Percentiles rank a stretch among this genome's conserved stretches.
phyloP scores from a whole-genome alignment of 345 rosid species.

The Lumnitzera racemosa region DNA sequence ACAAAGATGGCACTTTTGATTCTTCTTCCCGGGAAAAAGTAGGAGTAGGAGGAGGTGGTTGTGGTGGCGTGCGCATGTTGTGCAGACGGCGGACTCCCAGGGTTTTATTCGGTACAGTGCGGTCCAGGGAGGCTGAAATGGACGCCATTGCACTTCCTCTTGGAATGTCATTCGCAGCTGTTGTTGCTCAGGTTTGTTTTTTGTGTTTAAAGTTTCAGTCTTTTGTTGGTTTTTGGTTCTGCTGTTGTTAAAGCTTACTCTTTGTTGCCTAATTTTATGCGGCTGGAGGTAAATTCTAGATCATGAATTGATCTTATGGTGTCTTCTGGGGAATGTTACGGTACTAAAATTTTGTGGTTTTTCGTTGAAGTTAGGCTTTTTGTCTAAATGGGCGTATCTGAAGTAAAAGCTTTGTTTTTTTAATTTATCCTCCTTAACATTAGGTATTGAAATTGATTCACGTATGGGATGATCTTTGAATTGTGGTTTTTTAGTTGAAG shows the following conservation, averaged over 20 bases:
- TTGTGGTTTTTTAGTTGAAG: no score
- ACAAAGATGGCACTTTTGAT: conserved; percentile 10
- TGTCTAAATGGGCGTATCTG: no score
- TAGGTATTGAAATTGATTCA: no score
- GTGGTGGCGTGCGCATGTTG: conserved; percentile 10
- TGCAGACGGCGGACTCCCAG: conserved; percentile 29
- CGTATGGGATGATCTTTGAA: no score
- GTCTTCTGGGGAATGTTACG: no score
- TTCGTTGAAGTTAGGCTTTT: no score
- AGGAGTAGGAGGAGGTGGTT: neutral
- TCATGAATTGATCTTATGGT: neutral
- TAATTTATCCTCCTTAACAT: no score
- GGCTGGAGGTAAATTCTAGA: neutral
- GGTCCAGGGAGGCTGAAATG: conserved; percentile 27
- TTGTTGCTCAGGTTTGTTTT: conserved; percentile 65
- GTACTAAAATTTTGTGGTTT: no score
- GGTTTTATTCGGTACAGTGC: conserved; percentile 28
- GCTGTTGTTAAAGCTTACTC: neutral
- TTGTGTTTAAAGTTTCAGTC: neutral
- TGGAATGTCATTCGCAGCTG: conserved; percentile 91
- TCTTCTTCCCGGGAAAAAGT: conserved; percentile 17
- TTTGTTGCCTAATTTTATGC: neutral
- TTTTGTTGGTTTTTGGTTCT: neutral
- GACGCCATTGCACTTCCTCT: conserved; percentile 78
- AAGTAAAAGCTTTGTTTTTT: no score